These are phyloP conservation scores for Wickerhamiella slavikovae DNA, from an alignment of 805 yeast species.

Conservation along the genomic window DNA sequence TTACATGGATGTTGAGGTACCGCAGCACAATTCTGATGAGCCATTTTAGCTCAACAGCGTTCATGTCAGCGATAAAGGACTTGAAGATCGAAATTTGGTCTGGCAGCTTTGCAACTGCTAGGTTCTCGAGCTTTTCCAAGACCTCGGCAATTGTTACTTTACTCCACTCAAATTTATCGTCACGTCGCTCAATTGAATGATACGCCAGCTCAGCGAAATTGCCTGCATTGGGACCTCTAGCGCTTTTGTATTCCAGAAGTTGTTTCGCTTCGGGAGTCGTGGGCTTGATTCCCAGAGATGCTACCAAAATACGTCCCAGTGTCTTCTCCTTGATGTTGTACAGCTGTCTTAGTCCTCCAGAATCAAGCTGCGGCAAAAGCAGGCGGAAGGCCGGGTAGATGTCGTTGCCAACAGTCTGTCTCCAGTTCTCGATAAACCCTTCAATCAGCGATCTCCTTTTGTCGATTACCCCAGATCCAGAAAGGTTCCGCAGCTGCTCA, in stretches of 20 bases:
- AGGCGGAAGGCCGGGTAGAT: slow-evolving; percentile 48
- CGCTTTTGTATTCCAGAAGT: slow-evolving; percentile 27
- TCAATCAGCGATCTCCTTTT: slow-evolving; percentile 12
- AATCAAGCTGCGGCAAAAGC: slow-evolving; percentile 40
- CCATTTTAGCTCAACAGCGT: slow-evolving; percentile 44
- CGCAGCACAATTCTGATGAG: slow-evolving; percentile 44
- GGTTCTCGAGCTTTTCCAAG: slow-evolving; percentile 25
- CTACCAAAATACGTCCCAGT: slow-evolving; percentile 29
- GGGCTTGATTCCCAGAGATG: slow-evolving; percentile 34
- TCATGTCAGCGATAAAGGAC: slow-evolving; percentile 32
- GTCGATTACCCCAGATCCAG: slow-evolving; percentile 2
- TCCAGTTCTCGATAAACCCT: slow-evolving; percentile 30
- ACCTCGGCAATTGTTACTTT: slow-evolving; percentile 28
- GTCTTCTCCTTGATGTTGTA: slow-evolving; percentile 46
- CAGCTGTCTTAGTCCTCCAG: slow-evolving; percentile 21
- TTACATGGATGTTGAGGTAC: slow-evolving; percentile 26
- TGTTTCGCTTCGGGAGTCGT: slow-evolving; percentile 38
- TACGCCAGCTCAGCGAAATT: slow-evolving; percentile 29
- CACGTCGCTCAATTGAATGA: slow-evolving; percentile 29
- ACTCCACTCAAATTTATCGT: slow-evolving; percentile 21
- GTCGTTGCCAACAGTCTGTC: slow-evolving; percentile 34
- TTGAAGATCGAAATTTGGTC: slow-evolving; percentile 26
- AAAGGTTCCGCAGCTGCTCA: slow-evolving; percentile 1
- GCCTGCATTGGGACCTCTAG: slow-evolving; percentile 23
- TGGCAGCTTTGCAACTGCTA: slow-evolving; percentile 19